Base-by-base conservation (phyloP, 192 early-diverging fungal genomes). In the Coemansia sp. region DNA sequence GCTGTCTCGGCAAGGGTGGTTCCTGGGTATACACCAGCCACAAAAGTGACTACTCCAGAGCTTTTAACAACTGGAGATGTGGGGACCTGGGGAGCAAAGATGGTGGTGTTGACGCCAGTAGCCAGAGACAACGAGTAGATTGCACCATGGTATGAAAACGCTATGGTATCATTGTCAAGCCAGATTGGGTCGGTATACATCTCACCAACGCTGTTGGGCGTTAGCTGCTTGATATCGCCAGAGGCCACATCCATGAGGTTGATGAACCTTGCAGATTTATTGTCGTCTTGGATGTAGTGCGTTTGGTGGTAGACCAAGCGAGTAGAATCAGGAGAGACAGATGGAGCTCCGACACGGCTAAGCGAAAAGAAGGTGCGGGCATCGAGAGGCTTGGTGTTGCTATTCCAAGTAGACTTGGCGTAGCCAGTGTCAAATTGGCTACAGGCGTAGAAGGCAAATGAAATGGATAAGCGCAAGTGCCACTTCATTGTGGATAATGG, bases 1-100 rank as follows among this genome's bases (percentile, higher is more conserved):
- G 56, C 69, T 18, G 81, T 74, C 19, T 66, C 69, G 5, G 74
- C 64, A 24, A 87, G 46, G 8, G 73, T 52, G 9, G 64, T 67
- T 10, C 81, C 71, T 5, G 50, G 60, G 49, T 83, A 83, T 8
- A 87, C 85, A 5, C 39, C 40, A 2, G 56, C 46, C 7, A 59
- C 32, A 44, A 67, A 62, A 9, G 56, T 33, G 20, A 75, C 13
- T n/a, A n/a, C n/a, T n/a, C n/a, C n/a, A n/a, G n/a, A n/a, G n/a
- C n/a, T n/a, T n/a, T n/a, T n/a, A 0, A 11, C n/a, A 1, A 24
- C 40, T 35, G 48, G 61, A 64, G 24, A 23, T 34, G 14, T 39
- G 14, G 29, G 33, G 5, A 52, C 32, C 0, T 51, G 47, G 3
- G 64, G 64, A 24, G 44, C 39, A 27, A 33, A 58, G 25, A 14